Conservation (phyloP, 208 protist genomes). For the Novymonas esmeraldas region DNA sequence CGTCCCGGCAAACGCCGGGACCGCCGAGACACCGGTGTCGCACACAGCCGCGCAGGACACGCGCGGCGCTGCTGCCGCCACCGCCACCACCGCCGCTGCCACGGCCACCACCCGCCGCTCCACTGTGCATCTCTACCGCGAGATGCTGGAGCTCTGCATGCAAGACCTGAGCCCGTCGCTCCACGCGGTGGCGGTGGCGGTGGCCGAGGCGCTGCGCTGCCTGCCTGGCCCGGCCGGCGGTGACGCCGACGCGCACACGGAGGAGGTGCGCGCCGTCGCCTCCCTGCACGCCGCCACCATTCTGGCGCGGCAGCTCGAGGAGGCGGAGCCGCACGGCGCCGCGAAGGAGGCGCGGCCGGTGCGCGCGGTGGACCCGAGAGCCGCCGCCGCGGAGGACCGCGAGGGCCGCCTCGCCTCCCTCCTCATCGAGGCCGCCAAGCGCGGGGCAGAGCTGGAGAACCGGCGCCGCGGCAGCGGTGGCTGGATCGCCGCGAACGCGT, state of each 20-base stretch:
- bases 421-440: constrained; percentile 22
- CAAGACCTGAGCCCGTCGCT: constrained; percentile 50
- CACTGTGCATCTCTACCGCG: constrained; percentile 62
- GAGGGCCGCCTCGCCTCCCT: constrained; percentile 15
- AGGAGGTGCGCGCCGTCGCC: constrained; percentile 30
- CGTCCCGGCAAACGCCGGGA: not conserved
- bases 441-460: constrained; percentile 16
- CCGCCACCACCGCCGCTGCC: not conserved
- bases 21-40: not conserved
- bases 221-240: constrained; percentile 27
- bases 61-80: not conserved
- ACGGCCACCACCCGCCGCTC: constrained; percentile 23
- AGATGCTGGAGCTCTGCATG: constrained; percentile 67
- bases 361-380: not conserved
- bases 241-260: constrained; percentile 10
- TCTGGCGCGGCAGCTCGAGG: constrained; percentile 28
- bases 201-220: constrained; percentile 51
- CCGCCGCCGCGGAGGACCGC: not conserved
- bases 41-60: constrained; percentile 2
- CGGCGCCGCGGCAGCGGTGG: constrained; percentile 27
- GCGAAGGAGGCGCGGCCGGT: not conserved
- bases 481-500: constrained; percentile 73
- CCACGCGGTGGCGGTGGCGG: constrained; percentile 55
- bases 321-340: constrained; percentile 11
- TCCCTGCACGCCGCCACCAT: constrained; percentile 30